A percentile compares a stretch with the other conserved stretches of the same genome.
These are phyloP conservation scores for Mycosphaerella sp. DNA, from an alignment of 2,329 filamentous ascomycete species.

Conservation along the genomic window DNA sequence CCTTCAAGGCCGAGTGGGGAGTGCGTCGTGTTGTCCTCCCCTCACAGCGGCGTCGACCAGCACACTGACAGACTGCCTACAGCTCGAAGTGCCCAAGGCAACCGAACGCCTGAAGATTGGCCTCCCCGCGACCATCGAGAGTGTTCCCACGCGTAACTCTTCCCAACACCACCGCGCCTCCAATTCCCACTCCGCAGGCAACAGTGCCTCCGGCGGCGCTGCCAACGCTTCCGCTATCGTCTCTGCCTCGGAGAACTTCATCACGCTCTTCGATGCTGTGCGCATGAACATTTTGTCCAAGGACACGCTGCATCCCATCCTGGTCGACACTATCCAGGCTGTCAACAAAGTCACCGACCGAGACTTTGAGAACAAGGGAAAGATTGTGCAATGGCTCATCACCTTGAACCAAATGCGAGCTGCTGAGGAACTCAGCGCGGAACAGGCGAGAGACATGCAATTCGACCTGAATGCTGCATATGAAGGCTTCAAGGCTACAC, in stretches of 20 bases:
- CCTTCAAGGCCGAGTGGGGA: constrained; percentile 88
- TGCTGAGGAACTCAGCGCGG: constrained; percentile 79
- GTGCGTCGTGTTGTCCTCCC: constrained; percentile 48
- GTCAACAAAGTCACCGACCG: constrained; percentile 95
- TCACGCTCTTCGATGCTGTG: constrained; percentile 92
- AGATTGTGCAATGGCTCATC: constrained; percentile 98
- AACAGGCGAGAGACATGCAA: constrained; percentile 81
- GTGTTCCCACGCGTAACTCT: constrained; percentile 44
- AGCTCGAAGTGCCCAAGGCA: constrained; percentile 92
- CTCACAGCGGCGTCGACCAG: not conserved
- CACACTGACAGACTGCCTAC: constrained; percentile 14
- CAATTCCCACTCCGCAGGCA: constrained; percentile 18
- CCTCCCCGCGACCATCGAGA: constrained; percentile 75
- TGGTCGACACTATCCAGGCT: constrained; percentile 93
- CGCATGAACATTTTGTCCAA: constrained; percentile 90
- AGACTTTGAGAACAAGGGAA: constrained; percentile 90
- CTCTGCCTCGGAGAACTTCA: constrained; percentile 94
- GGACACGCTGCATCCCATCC: constrained; percentile 88
- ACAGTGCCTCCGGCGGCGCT: constrained; percentile 18
- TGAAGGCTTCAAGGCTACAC: constrained; percentile 79
- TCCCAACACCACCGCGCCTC: constrained; percentile 17
- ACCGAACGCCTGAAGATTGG: constrained; percentile 89
- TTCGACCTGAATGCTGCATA: constrained; percentile 94
- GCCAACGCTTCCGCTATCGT: constrained; percentile 55
- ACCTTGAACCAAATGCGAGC: constrained; percentile 97